Conservation (phyloP, 2,329 filamentous ascomycete species). For the Bretziella fagacearum region DNA sequence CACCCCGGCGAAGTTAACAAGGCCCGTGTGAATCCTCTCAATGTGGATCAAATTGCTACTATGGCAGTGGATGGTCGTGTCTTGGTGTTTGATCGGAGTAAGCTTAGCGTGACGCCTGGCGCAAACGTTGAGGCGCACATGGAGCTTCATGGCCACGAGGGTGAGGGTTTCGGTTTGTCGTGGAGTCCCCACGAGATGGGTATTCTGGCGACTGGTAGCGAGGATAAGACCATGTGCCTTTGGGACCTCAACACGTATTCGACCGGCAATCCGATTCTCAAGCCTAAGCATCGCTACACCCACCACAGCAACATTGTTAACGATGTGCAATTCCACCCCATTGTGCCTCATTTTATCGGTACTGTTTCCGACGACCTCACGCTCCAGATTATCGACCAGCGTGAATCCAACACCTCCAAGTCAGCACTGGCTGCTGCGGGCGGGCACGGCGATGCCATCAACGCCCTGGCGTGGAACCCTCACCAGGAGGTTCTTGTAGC, state of each 20-base stretch:
- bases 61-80: slow-evolving; percentile 76
- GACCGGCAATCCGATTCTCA: slow-evolving; percentile 50
- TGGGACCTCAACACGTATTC: slow-evolving; percentile 77
- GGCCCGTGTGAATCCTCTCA: slow-evolving; percentile 92
- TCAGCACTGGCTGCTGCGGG: slow-evolving; percentile 52
- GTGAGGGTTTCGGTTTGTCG: slow-evolving; percentile 79
- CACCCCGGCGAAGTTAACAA: slow-evolving; percentile 97
- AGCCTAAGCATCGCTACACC: slow-evolving; percentile 58
- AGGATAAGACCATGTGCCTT: slow-evolving; percentile 78
- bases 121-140: slow-evolving; percentile 66
- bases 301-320: slow-evolving; percentile 88
- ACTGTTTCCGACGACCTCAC: slow-evolving; percentile 92
- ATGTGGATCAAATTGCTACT: slow-evolving; percentile 89
- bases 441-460: slow-evolving; percentile 84
- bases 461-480: slow-evolving; percentile 89
- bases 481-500: slow-evolving; percentile 78
- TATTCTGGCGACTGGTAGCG: slow-evolving; percentile 72
- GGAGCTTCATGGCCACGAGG: slow-evolving; percentile 66
- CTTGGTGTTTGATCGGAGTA: slow-evolving; percentile 88
- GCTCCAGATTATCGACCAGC: slow-evolving; percentile 79
- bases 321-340: slow-evolving; percentile 88
- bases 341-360: slow-evolving; percentile 70
- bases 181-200: slow-evolving; percentile 81
- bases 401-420: slow-evolving; percentile 45
- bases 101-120: slow-evolving; percentile 65